These are phyloP conservation scores for Geotrichum cucujoidarum DNA, from an alignment of 1,139 yeast genomes.

Conservation along the genomic window DNA sequence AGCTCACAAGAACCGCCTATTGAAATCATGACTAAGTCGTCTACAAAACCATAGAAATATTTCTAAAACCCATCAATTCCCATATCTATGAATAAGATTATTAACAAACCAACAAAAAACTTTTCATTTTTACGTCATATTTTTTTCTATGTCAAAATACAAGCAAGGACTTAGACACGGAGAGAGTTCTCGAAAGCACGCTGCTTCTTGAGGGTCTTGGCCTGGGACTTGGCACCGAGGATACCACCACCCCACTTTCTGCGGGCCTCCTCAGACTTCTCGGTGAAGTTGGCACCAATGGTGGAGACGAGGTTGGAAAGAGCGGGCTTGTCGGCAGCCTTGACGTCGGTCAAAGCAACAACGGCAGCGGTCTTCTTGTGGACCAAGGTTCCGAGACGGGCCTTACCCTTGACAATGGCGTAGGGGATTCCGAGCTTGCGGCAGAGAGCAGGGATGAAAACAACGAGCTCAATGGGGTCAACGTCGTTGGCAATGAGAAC, in stretches of 20 bases:
- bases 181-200: conserved; percentile 17
- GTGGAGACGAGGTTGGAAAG: conserved; percentile 89
- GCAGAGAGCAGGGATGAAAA: conserved; percentile 96
- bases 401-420: conserved; percentile 98
- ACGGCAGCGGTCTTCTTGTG: conserved; percentile 97
- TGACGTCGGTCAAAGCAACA: conserved; percentile 94
- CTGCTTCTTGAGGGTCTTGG: conserved; percentile 55
- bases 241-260: conserved; percentile 99
- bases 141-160: not conserved
- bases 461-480: conserved; percentile 96
- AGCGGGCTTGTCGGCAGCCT: conserved; percentile 89
- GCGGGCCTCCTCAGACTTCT: conserved; percentile 90
- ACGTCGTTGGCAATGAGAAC: conserved; percentile 97
- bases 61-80: too few species aligned
- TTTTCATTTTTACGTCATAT: not conserved
- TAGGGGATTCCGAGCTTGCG: conserved; percentile 99
- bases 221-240: conserved; percentile 89
- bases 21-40: too few species aligned
- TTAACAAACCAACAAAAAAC: not conserved
- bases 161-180: conserved; percentile 15
- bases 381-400: conserved; percentile 94
- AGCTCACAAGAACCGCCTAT: too few species aligned
- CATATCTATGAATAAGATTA: too few species aligned
- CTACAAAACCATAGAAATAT: too few species aligned
- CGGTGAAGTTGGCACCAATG: conserved; percentile 84